phyloP scores from a whole-genome alignment of 179 eudicot genomes.

The Silene noctiflora region DNA sequence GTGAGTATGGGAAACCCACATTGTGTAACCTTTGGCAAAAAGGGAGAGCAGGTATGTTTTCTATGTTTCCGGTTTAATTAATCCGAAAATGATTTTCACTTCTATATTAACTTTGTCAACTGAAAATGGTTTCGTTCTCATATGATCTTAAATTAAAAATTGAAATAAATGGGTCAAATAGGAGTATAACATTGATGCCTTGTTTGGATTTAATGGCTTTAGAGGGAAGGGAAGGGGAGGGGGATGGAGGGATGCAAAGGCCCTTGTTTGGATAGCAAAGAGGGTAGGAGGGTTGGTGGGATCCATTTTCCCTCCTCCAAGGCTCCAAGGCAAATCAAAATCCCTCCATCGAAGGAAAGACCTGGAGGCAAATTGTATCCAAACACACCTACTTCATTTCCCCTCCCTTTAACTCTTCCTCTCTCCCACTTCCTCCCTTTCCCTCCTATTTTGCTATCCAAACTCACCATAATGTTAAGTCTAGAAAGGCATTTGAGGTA shows the following conservation, averaged over 20 bases:
- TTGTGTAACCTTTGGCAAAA: constrained; percentile 77
- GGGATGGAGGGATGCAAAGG: too few relatives aligned
- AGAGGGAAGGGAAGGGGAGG: too few relatives aligned
- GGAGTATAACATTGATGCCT: neutral
- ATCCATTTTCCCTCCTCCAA: too few relatives aligned
- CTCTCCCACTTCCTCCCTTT: too few relatives aligned
- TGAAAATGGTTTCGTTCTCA: neutral
- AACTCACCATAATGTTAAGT: neutral
- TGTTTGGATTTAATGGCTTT: neutral
- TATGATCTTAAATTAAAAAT: neutral
- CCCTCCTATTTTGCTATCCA: too few relatives aligned
- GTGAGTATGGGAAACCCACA: constrained; percentile 99
- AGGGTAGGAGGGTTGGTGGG: too few relatives aligned
- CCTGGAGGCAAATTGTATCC: too few relatives aligned
- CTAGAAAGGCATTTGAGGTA: neutral
- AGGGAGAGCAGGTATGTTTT: constrained; percentile 54
- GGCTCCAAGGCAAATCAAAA: too few relatives aligned
- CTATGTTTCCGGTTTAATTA: neutral
- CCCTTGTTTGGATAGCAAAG: too few relatives aligned
- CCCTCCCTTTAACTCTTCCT: too few relatives aligned
- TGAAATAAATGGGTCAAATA: neutral
- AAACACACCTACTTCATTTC: too few relatives aligned
- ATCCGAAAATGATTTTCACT: neutral
- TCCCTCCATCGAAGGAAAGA: too few relatives aligned
- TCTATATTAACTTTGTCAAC: neutral